Percentiles rank a stretch among this genome's conserved stretches.
Conservation (phyloP, 2,329 filamentous ascomycete genomes). For the Colletotrichum sp. region DNA sequence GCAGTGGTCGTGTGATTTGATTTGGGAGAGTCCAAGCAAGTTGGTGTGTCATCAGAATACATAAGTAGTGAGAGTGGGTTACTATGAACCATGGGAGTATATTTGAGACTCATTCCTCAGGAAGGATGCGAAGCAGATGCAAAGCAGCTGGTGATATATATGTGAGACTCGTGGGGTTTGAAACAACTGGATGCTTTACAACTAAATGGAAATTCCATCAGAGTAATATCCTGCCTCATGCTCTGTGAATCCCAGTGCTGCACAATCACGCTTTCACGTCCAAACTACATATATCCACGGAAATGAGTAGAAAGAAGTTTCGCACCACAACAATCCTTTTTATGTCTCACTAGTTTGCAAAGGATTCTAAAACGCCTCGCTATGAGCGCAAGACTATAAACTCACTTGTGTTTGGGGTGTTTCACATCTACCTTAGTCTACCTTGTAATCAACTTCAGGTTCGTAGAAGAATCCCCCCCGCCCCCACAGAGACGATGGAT, state of each 20-base stretch:
- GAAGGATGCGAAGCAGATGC: not conserved
- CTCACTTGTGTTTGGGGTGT: accelerated
- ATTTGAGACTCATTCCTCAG: not conserved
- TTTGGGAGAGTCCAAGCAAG: no score
- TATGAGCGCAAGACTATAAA: accelerated
- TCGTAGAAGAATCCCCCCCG: not conserved
- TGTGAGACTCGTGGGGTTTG: accelerated
- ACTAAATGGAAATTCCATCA: not conserved
- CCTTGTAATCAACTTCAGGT: not conserved
- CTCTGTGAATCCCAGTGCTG: not conserved
- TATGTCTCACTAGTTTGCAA: not conserved
- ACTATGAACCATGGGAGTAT: not conserved
- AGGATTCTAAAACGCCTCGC: not conserved
- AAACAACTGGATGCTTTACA: accelerated
- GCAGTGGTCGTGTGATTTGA: no score
- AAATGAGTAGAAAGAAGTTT: not conserved
- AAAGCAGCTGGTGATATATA: not conserved
- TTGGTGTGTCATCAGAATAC: no score
- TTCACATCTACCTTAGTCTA: not conserved
- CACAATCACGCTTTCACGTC: not conserved
- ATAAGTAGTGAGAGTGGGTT: no score
- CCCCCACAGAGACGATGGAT: not conserved
- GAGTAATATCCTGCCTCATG: accelerated
- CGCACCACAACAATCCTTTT: not conserved
- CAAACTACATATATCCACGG: not conserved